Conservation (phyloP, 176 grass and related monocot species). For the Cenchrus purpureus region DNA sequence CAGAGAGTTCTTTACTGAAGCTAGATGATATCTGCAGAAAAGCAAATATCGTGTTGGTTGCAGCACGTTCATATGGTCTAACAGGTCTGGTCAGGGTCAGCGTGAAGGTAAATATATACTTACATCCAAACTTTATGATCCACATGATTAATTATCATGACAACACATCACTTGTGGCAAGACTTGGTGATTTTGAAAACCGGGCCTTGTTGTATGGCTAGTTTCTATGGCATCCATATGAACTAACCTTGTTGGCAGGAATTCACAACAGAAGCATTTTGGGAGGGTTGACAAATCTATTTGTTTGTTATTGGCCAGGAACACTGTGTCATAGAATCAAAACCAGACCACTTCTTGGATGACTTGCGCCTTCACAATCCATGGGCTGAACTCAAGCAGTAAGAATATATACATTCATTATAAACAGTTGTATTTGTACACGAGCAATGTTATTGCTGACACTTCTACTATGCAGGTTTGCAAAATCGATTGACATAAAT, state of each 20-base stretch:
- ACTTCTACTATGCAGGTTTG: constrained; percentile 62
- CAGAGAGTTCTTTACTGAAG: constrained; percentile 78
- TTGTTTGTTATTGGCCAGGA: constrained; percentile 54
- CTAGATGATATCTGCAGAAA: constrained; percentile 86
- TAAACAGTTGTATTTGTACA: not conserved
- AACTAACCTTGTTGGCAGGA: not conserved
- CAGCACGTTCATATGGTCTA: constrained; percentile 84
- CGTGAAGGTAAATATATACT: constrained; percentile 67
- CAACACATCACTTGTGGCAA: not conserved
- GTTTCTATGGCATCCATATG: not conserved
- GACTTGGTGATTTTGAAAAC: not conserved
- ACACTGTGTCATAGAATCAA: constrained; percentile 80
- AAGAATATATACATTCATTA: constrained; percentile 38
- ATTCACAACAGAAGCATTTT: constrained; percentile 13
- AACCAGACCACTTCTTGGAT: constrained; percentile 98
- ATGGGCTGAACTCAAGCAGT: constrained; percentile 93
- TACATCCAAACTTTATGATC: not conserved
- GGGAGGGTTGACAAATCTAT: constrained; percentile 30
- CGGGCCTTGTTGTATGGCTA: not conserved
- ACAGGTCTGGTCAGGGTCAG: constrained; percentile 90
- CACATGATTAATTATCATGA: constrained; percentile 32
- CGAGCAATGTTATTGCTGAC: constrained; percentile 23
- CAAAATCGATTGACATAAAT: constrained; percentile 76
- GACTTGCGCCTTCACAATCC: constrained; percentile 90
- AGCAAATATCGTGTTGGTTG: constrained; percentile 75